Percentiles rank a stretch among this genome's conserved stretches.
Conservation (phyloP, 2,329 filamentous ascomycete genomes). For the Macroventuria anomochaeta region DNA sequence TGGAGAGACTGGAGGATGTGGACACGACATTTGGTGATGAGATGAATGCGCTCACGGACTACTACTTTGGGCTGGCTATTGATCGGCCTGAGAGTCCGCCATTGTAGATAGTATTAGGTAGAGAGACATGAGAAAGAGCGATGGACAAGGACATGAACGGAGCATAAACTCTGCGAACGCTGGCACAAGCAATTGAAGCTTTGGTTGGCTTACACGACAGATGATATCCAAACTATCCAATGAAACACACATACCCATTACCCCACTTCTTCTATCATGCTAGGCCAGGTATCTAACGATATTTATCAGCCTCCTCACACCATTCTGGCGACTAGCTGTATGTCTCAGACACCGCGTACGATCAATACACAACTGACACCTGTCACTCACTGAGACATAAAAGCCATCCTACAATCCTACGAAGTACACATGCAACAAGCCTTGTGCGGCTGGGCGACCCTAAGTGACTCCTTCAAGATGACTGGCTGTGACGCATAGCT, state of each 20-base stretch:
- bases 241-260: no score
- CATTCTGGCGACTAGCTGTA: neutral
- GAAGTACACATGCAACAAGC: neutral
- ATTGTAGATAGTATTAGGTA: conserved; percentile 7
- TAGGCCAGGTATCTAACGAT: no score
- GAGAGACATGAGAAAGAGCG: neutral
- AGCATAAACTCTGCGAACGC: no score
- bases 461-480: neutral
- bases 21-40: conserved; percentile 40
- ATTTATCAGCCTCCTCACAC: no score
- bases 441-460: neutral
- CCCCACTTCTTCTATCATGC: no score
- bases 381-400: conserved; percentile 3
- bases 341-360: conserved; percentile 3
- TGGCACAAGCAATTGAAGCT: no score
- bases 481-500: no score
- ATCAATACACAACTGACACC: conserved; percentile 1
- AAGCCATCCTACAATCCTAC: conserved; percentile 6
- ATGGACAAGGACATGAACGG: neutral
- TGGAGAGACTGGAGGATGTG: conserved; percentile 15
- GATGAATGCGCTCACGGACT: conserved; percentile 45
- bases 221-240: no score
- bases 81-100: conserved; percentile 35
- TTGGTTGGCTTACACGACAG: no score
- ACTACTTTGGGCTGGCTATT: conserved; percentile 38